Conservation (phyloP, 2,329 filamentous ascomycete genomes). For the Curvularia sp. region DNA sequence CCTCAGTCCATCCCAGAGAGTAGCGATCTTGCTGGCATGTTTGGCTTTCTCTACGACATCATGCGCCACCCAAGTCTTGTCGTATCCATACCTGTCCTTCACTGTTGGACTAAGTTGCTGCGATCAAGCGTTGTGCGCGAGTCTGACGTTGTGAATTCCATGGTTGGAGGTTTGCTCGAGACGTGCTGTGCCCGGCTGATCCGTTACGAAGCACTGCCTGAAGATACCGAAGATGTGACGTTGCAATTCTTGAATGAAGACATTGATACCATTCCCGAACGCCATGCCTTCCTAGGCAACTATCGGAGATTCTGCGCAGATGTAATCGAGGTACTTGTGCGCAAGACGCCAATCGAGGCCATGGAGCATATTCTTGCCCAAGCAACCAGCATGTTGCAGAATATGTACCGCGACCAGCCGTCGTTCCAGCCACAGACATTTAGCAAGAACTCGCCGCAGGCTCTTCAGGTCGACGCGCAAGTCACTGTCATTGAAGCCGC, state of each 20-base stretch:
- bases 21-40: conserved; percentile 74
- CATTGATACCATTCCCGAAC: conserved; percentile 91
- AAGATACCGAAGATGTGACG: conserved; percentile 80
- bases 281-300: conserved; percentile 94
- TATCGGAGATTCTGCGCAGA: conserved; percentile 90
- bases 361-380: conserved; percentile 85
- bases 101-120: conserved; percentile 86
- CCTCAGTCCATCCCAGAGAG: conserved; percentile 69
- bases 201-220: conserved; percentile 84
- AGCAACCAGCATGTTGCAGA: conserved; percentile 75
- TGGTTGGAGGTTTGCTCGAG: conserved; percentile 80
- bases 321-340: conserved; percentile 85
- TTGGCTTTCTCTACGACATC: conserved; percentile 79
- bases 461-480: conserved; percentile 83
- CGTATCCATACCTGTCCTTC: conserved; percentile 89
- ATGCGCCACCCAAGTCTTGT: conserved; percentile 86
- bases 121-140: conserved; percentile 72
- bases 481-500: conserved; percentile 89
- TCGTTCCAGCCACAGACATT: conserved; percentile 64
- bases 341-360: conserved; percentile 81
- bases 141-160: conserved; percentile 65
- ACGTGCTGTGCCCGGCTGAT: conserved; percentile 83
- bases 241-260: conserved; percentile 87
- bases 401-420: conserved; percentile 75
- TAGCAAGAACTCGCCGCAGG: conserved; percentile 73